phyloP scores from a whole-genome alignment of 306 rosid species.

The Fragaria nilgerrensis region DNA sequence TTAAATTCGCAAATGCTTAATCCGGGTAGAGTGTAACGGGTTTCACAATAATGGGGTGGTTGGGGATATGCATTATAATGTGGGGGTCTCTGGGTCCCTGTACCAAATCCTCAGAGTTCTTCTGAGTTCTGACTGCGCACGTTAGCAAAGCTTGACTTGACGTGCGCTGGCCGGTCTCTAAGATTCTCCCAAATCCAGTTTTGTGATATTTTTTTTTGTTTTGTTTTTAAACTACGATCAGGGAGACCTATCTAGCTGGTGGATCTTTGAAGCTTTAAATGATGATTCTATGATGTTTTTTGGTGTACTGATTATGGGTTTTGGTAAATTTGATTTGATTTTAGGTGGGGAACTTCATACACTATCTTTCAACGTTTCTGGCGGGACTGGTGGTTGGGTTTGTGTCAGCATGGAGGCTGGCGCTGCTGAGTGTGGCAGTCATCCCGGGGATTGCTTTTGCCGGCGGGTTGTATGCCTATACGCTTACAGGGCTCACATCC shows the following conservation, averaged over 20 bases:
- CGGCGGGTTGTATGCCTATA: slow-evolving; percentile 95
- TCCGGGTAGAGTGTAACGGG: background rate
- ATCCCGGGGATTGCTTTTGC: slow-evolving; percentile 99
- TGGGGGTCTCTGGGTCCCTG: slow-evolving; percentile 21
- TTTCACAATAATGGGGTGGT: slow-evolving; percentile 4
- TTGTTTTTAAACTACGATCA: background rate
- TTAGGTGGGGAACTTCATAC: slow-evolving; percentile 97
- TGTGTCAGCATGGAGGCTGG: slow-evolving; percentile 96
- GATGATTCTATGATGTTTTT: background rate
- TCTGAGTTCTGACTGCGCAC: slow-evolving; percentile 15
- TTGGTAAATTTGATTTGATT: background rate
- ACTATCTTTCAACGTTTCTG: slow-evolving; percentile 92
- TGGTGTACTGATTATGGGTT: background rate
- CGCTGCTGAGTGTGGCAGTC: slow-evolving; percentile 92
- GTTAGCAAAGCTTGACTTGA: slow-evolving; percentile 3
- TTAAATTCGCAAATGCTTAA: slow-evolving; percentile 15
- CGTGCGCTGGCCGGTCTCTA: slow-evolving; percentile 12
- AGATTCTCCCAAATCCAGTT: background rate
- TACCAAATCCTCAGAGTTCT: background rate
- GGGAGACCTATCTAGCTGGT: background rate
- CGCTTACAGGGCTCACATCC: slow-evolving; percentile 94
- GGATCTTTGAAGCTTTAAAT: background rate
- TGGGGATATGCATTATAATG: slow-evolving; percentile 17
- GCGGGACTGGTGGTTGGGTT: slow-evolving; percentile 98
- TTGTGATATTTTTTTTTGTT: background rate